Conservation (phyloP, 352 stramenopile species). For the Thraustochytrium striatum region DNA sequence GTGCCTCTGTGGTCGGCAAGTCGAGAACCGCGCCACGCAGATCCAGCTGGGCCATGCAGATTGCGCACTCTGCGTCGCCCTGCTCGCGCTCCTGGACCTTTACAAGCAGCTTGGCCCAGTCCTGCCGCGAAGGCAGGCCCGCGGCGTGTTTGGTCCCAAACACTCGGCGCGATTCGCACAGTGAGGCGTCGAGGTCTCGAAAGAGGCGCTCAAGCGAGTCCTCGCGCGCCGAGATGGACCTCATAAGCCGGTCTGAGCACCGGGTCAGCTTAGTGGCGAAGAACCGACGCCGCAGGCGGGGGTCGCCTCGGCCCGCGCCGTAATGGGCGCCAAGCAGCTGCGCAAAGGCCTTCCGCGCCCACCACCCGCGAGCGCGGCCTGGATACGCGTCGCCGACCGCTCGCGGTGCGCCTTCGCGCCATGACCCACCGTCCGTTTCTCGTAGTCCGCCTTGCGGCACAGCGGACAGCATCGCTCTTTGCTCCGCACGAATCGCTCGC, state of each 20-base stretch:
- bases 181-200: conserved; percentile 66
- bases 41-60: conserved; percentile 70
- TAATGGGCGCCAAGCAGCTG: conserved; percentile 62
- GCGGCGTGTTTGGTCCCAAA: conserved; percentile 55
- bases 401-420: conserved; percentile 62
- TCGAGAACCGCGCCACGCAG: neutral
- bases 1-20: neutral
- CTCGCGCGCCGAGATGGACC: conserved; percentile 62
- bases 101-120: conserved; percentile 52
- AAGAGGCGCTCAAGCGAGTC: conserved; percentile 76
- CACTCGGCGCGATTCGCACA: conserved; percentile 65
- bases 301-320: conserved; percentile 62
- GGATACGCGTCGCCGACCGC: conserved; percentile 61
- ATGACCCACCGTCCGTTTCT: conserved; percentile 65
- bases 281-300: conserved; percentile 60
- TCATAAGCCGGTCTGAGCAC: conserved; percentile 63
- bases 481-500: conserved; percentile 70
- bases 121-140: neutral
- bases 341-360: neutral
- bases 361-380: conserved; percentile 56
- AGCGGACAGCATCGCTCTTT: conserved; percentile 72
- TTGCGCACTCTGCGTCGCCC: conserved; percentile 67
- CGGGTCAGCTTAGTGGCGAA: conserved; percentile 66
- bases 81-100: conserved; percentile 61
- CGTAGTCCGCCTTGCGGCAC: conserved; percentile 73